A percentile compares a stretch with the other conserved stretches of the same genome.
These are phyloP conservation scores for Colletotrichum sp. DNA, from an alignment of 2,329 filamentous ascomycete species.

Conservation along the genomic window DNA sequence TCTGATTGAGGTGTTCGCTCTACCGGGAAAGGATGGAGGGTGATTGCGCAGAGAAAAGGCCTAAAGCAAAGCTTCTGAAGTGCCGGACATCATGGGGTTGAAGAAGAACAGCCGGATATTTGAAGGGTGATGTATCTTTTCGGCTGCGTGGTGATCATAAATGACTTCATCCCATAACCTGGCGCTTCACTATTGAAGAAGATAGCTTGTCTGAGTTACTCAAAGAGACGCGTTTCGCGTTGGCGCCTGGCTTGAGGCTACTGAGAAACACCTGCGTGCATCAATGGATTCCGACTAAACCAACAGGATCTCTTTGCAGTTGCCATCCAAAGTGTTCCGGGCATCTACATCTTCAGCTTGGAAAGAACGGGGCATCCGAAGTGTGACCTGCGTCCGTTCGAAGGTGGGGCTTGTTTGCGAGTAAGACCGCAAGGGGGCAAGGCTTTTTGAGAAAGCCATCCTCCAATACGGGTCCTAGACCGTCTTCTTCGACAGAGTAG, in stretches of 20 bases:
- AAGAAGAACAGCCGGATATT: neutral
- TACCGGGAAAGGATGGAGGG: neutral
- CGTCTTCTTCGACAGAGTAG: neutral
- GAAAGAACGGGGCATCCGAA: neutral
- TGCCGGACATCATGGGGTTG: neutral
- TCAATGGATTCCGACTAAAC: neutral
- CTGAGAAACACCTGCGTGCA: neutral
- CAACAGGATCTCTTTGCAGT: neutral
- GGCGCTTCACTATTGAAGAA: neutral
- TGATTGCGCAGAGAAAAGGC: neutral
- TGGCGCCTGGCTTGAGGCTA: neutral
- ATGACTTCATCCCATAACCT: neutral
- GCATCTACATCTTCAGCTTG: neutral
- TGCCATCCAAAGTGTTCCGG: neutral
- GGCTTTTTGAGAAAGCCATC: neutral
- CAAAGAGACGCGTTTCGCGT: neutral
- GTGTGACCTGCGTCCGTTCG: neutral
- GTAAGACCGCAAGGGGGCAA: neutral
- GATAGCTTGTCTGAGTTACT: neutral
- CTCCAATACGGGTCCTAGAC: neutral
- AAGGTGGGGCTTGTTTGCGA: neutral
- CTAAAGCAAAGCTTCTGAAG: neutral
- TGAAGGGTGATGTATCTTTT: neutral
- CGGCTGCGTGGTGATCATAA: neutral
- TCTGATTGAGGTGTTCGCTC: neutral